Evolutionary conservation across 164 flowering plant species (phyloP).

Genomic region (Tinospora cordifolia): DNA sequence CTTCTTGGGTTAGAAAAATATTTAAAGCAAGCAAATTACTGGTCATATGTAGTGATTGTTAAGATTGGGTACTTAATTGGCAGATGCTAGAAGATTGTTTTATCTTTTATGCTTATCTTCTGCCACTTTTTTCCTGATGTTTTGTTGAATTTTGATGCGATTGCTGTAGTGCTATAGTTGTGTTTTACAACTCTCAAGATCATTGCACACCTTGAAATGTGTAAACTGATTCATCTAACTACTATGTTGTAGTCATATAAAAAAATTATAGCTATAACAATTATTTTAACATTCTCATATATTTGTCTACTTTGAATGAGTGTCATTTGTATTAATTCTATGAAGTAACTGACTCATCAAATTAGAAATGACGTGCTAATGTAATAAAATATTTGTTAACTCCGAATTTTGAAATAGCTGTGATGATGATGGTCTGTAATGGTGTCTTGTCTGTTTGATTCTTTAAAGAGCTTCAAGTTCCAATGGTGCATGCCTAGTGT

Average conservation of each 20-base stretch:
- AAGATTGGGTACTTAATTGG: too few relatives aligned
- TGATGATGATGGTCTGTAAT: slow-evolving; percentile 4
- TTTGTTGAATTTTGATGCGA: background rate
- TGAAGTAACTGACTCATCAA: background rate
- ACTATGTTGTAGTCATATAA: too few relatives aligned
- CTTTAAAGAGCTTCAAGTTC: slow-evolving; percentile 20
- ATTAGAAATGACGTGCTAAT: background rate
- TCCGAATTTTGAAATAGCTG: background rate
- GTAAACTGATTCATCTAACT: too few relatives aligned
- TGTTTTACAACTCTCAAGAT: background rate
- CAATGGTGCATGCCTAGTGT: slow-evolving; percentile 20
- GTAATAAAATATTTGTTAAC: background rate
- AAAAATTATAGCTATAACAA: too few relatives aligned
- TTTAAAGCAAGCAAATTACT: too few relatives aligned
- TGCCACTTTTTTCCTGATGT: background rate
- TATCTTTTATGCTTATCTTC: background rate
- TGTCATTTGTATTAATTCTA: background rate
- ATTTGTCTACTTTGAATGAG: too few relatives aligned
- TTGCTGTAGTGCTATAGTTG: background rate
- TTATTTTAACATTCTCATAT: too few relatives aligned
- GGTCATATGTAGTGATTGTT: too few relatives aligned
- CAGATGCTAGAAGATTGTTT: too few relatives aligned
- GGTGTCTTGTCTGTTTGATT: slow-evolving; percentile 1
- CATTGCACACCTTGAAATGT: background rate
- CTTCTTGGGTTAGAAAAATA: too few relatives aligned